Base-by-base conservation (phyloP, 805 yeast genomes). In the Phaffomyces opuntiae region DNA sequence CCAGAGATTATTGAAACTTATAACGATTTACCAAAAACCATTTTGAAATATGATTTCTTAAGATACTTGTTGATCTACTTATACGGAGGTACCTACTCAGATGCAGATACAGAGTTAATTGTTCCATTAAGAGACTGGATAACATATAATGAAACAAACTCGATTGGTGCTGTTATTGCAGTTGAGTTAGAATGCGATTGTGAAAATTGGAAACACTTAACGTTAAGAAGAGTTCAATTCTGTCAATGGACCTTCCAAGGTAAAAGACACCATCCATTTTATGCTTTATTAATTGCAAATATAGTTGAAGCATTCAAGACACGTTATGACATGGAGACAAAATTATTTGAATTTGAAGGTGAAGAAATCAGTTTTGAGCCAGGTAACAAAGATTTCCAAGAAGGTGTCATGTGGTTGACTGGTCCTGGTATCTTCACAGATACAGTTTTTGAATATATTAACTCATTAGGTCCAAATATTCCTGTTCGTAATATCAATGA, bases 161-260 rank as follows among this genome's bases (percentile, higher is more conserved):
- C 67, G 16, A 66, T 78, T 41, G 84, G 84, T 1, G 71, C 76
- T 57, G 77, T 77, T 36, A 64, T 78, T 26, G 73, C 77, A 7
- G 67, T 80, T 38, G 84, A 79, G 50, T 69, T 70, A 38, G 84
- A 79, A 53, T 65, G 76, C 44, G 74, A 70, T 45, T 71, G 72
- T 39, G 69, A 72, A 40, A 67, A 76, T 53, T 80, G 84, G 84
- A 67, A 71, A 48, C 66, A 68, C 42, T 70, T 74, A 47, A 66
- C 68, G 56, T 69, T 73, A 25, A 63, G 82, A 56, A 65, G 83
- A 54, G 65, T 80, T 36, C 83, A 80, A 56, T 74, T 79, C 53
- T 80, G 81, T 43, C 83, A 80, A 57, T 80, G 81, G 72, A 72
- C 81, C 9, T 64, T 80, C 39, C 81, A 78, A 59, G 71, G 81